Evolutionary conservation across 768 basidiomycete species (phyloP).

Genomic region (Solioccasus polychromus): DNA sequence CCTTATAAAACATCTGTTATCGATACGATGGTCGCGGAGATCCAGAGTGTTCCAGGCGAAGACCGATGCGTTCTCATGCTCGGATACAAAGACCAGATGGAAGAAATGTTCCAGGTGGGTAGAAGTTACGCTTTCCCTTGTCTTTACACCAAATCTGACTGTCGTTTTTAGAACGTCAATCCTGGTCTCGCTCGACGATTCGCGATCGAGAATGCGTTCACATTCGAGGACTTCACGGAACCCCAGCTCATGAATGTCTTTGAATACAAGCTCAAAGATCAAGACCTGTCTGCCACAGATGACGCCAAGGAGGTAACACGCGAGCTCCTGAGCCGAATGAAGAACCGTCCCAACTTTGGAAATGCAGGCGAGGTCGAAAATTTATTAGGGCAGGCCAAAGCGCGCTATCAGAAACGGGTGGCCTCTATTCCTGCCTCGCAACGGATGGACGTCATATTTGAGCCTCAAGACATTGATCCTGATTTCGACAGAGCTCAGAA

Average conservation of each 20-base stretch:
- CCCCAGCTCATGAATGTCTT: slow-evolving; percentile 51
- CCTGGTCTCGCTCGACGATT: slow-evolving; percentile 67
- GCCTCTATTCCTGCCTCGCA: slow-evolving; percentile 23
- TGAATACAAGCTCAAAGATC: slow-evolving; percentile 53
- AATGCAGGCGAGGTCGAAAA: slow-evolving; percentile 69
- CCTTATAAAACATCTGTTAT: slow-evolving; percentile 66
- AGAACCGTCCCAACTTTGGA: slow-evolving; percentile 58
- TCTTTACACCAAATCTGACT: not conserved
- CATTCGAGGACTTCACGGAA: slow-evolving; percentile 62
- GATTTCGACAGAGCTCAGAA: slow-evolving; percentile 50
- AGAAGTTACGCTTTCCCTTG: not conserved
- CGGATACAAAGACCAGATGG: slow-evolving; percentile 66
- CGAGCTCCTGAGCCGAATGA: slow-evolving; percentile 37
- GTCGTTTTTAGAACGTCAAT: slow-evolving; percentile 56
- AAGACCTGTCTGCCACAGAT: slow-evolving; percentile 56
- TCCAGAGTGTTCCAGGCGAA: slow-evolving; percentile 67
- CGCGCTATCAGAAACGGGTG: slow-evolving; percentile 42
- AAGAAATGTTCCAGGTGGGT: slow-evolving; percentile 70
- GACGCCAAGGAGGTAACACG: slow-evolving; percentile 57
- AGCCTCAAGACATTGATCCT: slow-evolving; percentile 60
- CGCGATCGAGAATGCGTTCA: slow-evolving; percentile 65
- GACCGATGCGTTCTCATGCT: slow-evolving; percentile 66
- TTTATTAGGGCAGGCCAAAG: slow-evolving; percentile 51
- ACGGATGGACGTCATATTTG: slow-evolving; percentile 33
- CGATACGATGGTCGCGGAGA: slow-evolving; percentile 73